Evolutionary conservation across 2,329 filamentous ascomycete genomes (phyloP), one percentile per base, ranked within the genome.

Genomic region (Botrytis hyacinthi): DNA sequence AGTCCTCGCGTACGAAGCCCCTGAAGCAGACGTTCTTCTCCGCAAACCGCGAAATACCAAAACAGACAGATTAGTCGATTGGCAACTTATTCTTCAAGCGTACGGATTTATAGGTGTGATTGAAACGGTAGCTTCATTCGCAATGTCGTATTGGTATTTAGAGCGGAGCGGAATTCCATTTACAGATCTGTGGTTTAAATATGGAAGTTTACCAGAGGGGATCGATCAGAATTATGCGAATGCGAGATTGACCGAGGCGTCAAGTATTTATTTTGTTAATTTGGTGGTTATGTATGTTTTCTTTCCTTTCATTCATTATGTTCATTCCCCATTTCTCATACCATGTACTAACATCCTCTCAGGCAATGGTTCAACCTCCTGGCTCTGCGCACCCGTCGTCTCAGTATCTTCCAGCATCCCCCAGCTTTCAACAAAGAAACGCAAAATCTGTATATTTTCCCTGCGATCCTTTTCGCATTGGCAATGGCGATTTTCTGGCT

Each of bases 281-380:
- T 83, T 95, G 42, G 92, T 95, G 3, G 89, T 94, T 68, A 93
- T 94, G 91, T 66, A 51, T 4, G 63, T 35, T 35, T 14, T 46
- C 42, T 44, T 20, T 26, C 44, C 3, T 9, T 1, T 6, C n/a
- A 2, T 14, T 14, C 16, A 7, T 26, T 29, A 6, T 37, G 2
- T 16, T 26, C 5, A 12, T 35, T n/a, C 29, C 2, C 20, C 0
- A 9, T 57, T 29, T 7, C 0, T 9, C 51, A 57, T 8, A 57
- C 16, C n/a, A 32, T 3, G 48, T 14, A 54, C n/a, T 57, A 57
- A 29, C 16, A 57, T 6, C 3, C 10, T 32, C 20, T 7, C 32
- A 51, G 44, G 44, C 91, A 93, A 85, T 90, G 90, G 85, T 93
- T 93, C 84, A 93, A 92, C 79, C 84, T 94, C 3, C 86, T 94